Conservation (phyloP, 2,329 filamentous ascomycete species). For the Diaporthe citri region DNA sequence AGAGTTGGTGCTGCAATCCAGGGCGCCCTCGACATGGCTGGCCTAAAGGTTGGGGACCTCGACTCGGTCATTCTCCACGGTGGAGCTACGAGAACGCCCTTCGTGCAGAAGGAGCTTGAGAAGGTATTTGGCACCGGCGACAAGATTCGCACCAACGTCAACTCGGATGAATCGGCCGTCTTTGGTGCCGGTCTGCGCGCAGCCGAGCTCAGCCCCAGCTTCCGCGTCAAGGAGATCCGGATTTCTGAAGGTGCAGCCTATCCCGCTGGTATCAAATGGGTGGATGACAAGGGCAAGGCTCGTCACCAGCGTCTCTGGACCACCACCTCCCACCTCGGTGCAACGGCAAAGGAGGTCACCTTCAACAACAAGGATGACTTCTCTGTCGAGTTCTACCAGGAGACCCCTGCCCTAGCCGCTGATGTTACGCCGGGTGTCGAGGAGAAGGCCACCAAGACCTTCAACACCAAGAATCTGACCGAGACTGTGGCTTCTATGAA, state of each 20-base stretch:
- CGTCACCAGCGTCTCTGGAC: conserved; percentile 88
- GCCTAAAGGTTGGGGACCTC: conserved; percentile 79
- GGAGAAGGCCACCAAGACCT: conserved; percentile 72
- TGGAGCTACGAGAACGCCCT: conserved; percentile 89
- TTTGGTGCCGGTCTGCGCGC: conserved; percentile 97
- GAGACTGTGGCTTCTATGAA: conserved; percentile 83
- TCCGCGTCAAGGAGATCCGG: conserved; percentile 97
- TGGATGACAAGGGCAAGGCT: conserved; percentile 74
- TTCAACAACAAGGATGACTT: conserved; percentile 89
- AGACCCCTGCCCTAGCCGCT: conserved; percentile 61
- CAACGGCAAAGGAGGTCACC: conserved; percentile 83
- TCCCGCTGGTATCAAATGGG: conserved; percentile 81
- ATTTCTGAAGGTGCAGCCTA: conserved; percentile 83
- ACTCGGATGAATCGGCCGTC: conserved; percentile 95
- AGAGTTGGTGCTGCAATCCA: conserved; percentile 79
- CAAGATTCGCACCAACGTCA: conserved; percentile 93
- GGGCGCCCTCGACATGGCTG: conserved; percentile 79
- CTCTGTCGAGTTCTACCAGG: conserved; percentile 82
- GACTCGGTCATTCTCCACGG: conserved; percentile 95
- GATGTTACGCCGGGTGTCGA: conserved; percentile 55
- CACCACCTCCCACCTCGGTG: conserved; percentile 79
- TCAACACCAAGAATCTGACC: conserved; percentile 89
- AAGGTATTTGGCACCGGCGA: conserved; percentile 76
- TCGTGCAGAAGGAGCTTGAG: conserved; percentile 92
- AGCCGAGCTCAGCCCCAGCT: conserved; percentile 91